These are phyloP conservation scores for Aspergillus kassunensis DNA, from an alignment of 495 filamentous ascomycete genomes.

Conservation along the genomic window DNA sequence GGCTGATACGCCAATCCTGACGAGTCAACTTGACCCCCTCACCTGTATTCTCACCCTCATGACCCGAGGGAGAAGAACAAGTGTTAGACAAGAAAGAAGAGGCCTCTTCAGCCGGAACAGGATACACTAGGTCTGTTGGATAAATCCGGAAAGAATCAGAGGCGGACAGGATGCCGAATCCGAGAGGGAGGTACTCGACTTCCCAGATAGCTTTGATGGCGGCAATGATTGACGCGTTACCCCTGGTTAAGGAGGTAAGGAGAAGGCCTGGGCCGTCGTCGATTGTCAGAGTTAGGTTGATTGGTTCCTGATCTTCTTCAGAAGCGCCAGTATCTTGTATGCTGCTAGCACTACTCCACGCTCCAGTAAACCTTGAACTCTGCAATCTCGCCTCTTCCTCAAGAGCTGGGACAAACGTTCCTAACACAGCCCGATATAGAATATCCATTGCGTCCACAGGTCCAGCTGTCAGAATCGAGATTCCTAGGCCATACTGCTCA, in stretches of 20 bases:
- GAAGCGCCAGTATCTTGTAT: too few relatives aligned
- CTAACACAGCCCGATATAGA: slow-evolving; percentile 13
- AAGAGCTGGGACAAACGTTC: slow-evolving; percentile 8
- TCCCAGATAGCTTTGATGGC: slow-evolving; percentile 10
- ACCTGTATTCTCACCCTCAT: background rate
- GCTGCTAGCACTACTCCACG: too few relatives aligned
- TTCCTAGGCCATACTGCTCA: slow-evolving; percentile 15
- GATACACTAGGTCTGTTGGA: slow-evolving; percentile 9
- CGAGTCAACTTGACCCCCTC: background rate
- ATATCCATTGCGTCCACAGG: slow-evolving; percentile 14
- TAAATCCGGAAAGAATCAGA: slow-evolving; percentile 9
- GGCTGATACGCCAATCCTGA: slow-evolving; percentile 14
- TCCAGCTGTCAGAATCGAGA: slow-evolving; percentile 8
- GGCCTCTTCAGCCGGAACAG: background rate
- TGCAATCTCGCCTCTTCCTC: slow-evolving; percentile 8
- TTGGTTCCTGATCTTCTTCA: background rate
- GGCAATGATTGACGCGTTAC: slow-evolving; percentile 3
- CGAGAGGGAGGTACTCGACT: slow-evolving; percentile 1
- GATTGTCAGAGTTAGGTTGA: background rate
- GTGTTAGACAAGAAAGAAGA: background rate
- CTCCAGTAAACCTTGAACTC: background rate
- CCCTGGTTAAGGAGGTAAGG: slow-evolving; percentile 3
- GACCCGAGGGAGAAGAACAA: too few relatives aligned
- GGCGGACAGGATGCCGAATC: slow-evolving; percentile 13
- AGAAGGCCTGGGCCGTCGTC: slow-evolving; percentile 11